Percentiles rank a stretch among this genome's conserved stretches.
These are phyloP conservation scores for Vitis hybrid DNA, from an alignment of 177 flowering plant species.

Conservation along the genomic window DNA sequence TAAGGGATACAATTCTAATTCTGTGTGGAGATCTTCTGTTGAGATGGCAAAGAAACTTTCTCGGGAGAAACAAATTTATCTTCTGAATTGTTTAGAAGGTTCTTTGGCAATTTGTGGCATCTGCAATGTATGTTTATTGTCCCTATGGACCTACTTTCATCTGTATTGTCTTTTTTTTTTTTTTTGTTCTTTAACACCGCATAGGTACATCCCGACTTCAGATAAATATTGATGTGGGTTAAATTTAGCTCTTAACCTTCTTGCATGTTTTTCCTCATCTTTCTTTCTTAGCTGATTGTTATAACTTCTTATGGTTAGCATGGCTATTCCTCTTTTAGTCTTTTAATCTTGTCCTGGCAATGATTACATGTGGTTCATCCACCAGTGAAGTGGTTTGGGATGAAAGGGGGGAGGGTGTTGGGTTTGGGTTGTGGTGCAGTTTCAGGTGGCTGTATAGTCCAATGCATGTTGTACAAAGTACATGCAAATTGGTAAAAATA, in stretches of 20 bases:
- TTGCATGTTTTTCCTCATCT: neutral
- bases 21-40: conserved; percentile 57
- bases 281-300: conserved; percentile 1
- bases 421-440: too few relatives aligned
- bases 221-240: neutral
- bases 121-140: conserved; percentile 68
- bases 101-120: conserved; percentile 78
- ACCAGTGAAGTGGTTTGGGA: too few relatives aligned
- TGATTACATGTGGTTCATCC: too few relatives aligned
- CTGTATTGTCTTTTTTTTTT: neutral
- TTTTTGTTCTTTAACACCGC: too few relatives aligned
- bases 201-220: neutral
- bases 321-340: neutral
- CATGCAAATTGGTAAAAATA: too few relatives aligned
- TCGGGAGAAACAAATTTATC: conserved; percentile 44
- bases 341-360: neutral
- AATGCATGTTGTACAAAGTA: too few relatives aligned
- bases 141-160: neutral
- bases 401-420: too few relatives aligned
- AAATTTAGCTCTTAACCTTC: neutral
- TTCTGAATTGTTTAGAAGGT: conserved; percentile 65
- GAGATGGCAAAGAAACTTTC: conserved; percentile 79
- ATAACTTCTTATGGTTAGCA: neutral
- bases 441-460: too few relatives aligned
- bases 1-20: conserved; percentile 52